Conservation (phyloP, 2,329 filamentous ascomycete species). For the Penicillium olsonii region DNA sequence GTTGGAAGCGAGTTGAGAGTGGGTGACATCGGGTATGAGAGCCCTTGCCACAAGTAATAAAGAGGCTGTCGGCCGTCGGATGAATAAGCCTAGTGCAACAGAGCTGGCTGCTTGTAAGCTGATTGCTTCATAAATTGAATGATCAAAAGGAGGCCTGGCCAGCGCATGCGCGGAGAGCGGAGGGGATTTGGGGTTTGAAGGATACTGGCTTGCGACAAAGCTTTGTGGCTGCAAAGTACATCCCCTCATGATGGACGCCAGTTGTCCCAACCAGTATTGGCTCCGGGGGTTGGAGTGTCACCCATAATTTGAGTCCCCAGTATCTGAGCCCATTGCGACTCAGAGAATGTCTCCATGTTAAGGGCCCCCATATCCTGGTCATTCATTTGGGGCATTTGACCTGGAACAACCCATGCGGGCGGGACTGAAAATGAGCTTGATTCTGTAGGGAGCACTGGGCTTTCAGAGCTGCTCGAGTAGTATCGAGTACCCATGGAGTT, state of each 20-base stretch:
- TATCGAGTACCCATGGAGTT: slow-evolving; percentile 17
- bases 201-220: not conserved
- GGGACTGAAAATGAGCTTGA: slow-evolving; percentile 29
- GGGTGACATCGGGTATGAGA: too few species aligned
- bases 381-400: slow-evolving; percentile 13
- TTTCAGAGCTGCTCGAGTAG: slow-evolving; percentile 15
- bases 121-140: too few species aligned
- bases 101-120: too few species aligned
- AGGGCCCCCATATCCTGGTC: slow-evolving; percentile 21
- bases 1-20: not conserved
- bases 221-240: not conserved
- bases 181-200: too few species aligned
- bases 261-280: slow-evolving; percentile 28
- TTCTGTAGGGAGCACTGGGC: slow-evolving; percentile 19
- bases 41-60: too few species aligned
- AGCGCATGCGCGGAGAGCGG: too few species aligned
- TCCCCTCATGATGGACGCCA: slow-evolving; percentile 25
- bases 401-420: slow-evolving; percentile 32
- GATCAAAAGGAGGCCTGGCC: too few species aligned
- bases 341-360: slow-evolving; percentile 31
- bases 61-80: too few species aligned
- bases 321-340: slow-evolving; percentile 40
- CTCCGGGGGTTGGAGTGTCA: slow-evolving; percentile 2
- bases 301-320: slow-evolving; percentile 29
- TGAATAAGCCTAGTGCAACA: too few species aligned